Evolutionary conservation across 441 rosid genomes (phyloP), one percentile per base, ranked within the genome.

Genomic region (Populus hybrid): DNA sequence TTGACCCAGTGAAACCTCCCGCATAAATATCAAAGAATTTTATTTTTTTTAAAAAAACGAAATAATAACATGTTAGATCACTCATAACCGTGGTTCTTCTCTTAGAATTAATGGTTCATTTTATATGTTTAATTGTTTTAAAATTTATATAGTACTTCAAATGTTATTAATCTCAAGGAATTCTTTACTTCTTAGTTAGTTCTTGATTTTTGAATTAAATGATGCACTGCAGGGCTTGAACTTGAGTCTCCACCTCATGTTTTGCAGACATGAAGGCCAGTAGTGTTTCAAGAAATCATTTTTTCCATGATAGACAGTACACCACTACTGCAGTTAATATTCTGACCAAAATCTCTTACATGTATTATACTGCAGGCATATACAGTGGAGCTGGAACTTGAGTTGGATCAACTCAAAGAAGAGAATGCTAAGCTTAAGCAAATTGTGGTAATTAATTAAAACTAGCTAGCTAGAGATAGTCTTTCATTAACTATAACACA

Each of bases 331-430:
- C 6, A 50, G 18, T n/a, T 59, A 59, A 59, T n/a, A 59, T 7
- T 59, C 64, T 59, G 23, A 59, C 11, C 64, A 59, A 7, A 20
- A 59, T 59, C 63, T 9, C 20, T 50, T 40, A 3, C 9, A 67
- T 64, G 38, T 9, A 38, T 59, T 67, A 26, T 53, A 20, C 56
- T 45, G 74, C 83, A 93, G 99, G 99, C 98, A 4, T 93, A 93
- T 75, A 95, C 97, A 3, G 96, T 93, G 67, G 99, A 95, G 86
- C 23, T 93, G 87, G 99, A 95, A 82, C 75, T 89, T 8, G 99
- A 91, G 82, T 73, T 95, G 71, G 86, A 90, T 79, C 94, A 86
- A 59, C 98, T 93, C 18, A 91, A 86, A 61, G 91, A 91, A 78
- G 99, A 95, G 87, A 95, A 95, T 74, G 82, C 83, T 28, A 88